These are phyloP conservation scores for Tylopilus plumbeoviolaceoides DNA, from an alignment of 768 basidiomycete genomes.

Conservation along the genomic window DNA sequence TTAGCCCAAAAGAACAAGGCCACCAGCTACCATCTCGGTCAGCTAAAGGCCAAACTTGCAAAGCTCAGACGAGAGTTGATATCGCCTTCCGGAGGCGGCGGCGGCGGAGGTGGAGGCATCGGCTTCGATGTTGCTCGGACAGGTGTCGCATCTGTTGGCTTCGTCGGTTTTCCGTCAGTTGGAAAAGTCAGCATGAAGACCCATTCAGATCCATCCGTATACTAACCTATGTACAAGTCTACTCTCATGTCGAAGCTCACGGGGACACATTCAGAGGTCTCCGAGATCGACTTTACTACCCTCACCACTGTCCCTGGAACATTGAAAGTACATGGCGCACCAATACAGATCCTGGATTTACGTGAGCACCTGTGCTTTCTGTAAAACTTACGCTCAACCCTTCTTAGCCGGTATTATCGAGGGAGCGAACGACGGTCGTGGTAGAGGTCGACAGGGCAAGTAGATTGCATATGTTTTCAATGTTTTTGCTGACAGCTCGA, in stretches of 20 bases:
- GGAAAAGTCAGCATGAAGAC: slow-evolving; percentile 60
- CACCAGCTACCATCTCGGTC: slow-evolving; percentile 93
- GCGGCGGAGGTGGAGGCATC: slow-evolving; percentile 81
- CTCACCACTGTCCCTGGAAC: slow-evolving; percentile 95
- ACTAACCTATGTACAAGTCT: slow-evolving; percentile 47
- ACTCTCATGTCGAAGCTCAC: slow-evolving; percentile 95
- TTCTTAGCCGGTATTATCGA: slow-evolving; percentile 90
- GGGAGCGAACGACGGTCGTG: slow-evolving; percentile 93
- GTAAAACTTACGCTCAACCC: slow-evolving; percentile 12
- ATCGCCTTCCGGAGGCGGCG: slow-evolving; percentile 67
- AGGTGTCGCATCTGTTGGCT: slow-evolving; percentile 95
- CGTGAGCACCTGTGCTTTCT: slow-evolving; percentile 47
- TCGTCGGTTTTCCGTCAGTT: slow-evolving; percentile 90
- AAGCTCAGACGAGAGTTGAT: slow-evolving; percentile 96
- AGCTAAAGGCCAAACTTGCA: slow-evolving; percentile 97
- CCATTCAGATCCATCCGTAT: neutral
- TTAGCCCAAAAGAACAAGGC: slow-evolving; percentile 96
- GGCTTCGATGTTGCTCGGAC: slow-evolving; percentile 99
- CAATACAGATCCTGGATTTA: slow-evolving; percentile 91
- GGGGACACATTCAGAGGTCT: slow-evolving; percentile 93
- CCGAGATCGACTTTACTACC: slow-evolving; percentile 96
- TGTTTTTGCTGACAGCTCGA: slow-evolving; percentile 11
- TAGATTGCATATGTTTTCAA: slow-evolving; percentile 18
- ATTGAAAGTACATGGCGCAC: slow-evolving; percentile 90
- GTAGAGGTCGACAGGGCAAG: slow-evolving; percentile 90